Base-by-base conservation (phyloP, 495 filamentous ascomycete genomes). In the Geopyxis carbonaria region DNA sequence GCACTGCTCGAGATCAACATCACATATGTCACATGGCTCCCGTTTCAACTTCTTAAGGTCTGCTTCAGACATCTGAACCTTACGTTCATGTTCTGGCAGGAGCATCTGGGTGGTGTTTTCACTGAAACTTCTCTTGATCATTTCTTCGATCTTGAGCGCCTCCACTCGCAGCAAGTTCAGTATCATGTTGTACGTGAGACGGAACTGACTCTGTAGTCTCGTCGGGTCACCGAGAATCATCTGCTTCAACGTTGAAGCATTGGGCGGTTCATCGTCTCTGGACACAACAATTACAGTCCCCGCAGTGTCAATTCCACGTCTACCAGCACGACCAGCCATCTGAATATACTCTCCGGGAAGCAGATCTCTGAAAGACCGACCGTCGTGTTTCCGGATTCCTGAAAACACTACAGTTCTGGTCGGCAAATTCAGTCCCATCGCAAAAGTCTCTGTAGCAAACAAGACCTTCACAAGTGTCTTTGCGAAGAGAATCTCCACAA, bases 91-190 rank as follows among this genome's bases (percentile, higher is more conserved):
- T 58, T 93, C 83, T 0, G 89, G 89, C 8, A 95, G 64, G 22
- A 95, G 63, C 44, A 91, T 87, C 51, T 95, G 91, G 0, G 91
- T 94, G n/a, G 85, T 85, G 61, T 97, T 89, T 59, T 97, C 89
- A 42, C 84, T 92, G 68, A 97, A 97, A 57, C 83, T 93, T 46
- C 89, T 74, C 66, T 97, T 97, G 63, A 97, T 97, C 89, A 97
- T 97, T 60, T 97, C 89, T 59, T 97, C 89, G 47, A 97, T 95
- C 61, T 93, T 95, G 40, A 97, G 61, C 5, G 89, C 91, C 61
- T 97, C 89, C 13, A 97, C 89, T 14, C 89, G 77, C 15, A 97
- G 65, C 5, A 97, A 69, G 50, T 95, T 97, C 31, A 97, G 65
- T 28, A 97, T 97, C 89, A 97, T 97, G 58, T 93, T 95, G 64